These are phyloP conservation scores for Stylosanthes scabra DNA, from an alignment of 331 rosid species.

Conservation along the genomic window DNA sequence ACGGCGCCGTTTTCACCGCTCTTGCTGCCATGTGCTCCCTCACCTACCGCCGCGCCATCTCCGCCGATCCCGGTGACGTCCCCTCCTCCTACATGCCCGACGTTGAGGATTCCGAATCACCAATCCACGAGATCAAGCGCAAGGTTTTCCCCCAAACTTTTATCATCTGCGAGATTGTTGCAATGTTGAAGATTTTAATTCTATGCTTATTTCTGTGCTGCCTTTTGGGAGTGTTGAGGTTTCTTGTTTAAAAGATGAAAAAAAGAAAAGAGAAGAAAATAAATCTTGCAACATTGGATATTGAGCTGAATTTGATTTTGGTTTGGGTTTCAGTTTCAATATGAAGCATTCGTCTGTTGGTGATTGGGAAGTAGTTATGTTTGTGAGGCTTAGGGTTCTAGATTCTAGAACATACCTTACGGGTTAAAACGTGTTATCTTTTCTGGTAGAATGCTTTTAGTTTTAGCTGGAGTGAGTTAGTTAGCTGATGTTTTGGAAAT, in stretches of 20 bases:
- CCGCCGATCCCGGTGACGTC: slow-evolving; percentile 89
- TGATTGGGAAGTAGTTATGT: neutral
- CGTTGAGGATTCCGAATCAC: slow-evolving; percentile 66
- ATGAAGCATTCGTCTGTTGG: neutral
- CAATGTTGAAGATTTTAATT: neutral
- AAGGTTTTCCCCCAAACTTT: slow-evolving; percentile 54
- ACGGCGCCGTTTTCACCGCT: slow-evolving; percentile 80
- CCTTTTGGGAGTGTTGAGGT: slow-evolving; percentile 21
- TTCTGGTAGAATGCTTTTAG: neutral
- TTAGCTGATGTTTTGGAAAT: slow-evolving; percentile 6
- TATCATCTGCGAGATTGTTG: neutral
- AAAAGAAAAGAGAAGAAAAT: too few species aligned
- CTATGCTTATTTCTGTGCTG: slow-evolving; percentile 5
- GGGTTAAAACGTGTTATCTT: neutral
- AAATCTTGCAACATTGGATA: neutral
- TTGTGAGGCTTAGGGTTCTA: slow-evolving; percentile 2
- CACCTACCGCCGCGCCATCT: slow-evolving; percentile 63
- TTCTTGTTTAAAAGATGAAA: neutral
- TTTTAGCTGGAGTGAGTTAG: slow-evolving; percentile 11
- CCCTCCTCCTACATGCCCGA: slow-evolving; percentile 82
- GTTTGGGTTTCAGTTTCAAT: neutral
- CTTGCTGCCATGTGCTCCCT: slow-evolving; percentile 58
- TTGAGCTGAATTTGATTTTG: slow-evolving; percentile 32
- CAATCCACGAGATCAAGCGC: slow-evolving; percentile 96
- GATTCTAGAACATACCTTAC: neutral